A percentile compares a stretch with the other conserved stretches of the same genome.
These are phyloP conservation scores for Boletus subparvulus DNA, from an alignment of 768 basidiomycete species.

Conservation along the genomic window DNA sequence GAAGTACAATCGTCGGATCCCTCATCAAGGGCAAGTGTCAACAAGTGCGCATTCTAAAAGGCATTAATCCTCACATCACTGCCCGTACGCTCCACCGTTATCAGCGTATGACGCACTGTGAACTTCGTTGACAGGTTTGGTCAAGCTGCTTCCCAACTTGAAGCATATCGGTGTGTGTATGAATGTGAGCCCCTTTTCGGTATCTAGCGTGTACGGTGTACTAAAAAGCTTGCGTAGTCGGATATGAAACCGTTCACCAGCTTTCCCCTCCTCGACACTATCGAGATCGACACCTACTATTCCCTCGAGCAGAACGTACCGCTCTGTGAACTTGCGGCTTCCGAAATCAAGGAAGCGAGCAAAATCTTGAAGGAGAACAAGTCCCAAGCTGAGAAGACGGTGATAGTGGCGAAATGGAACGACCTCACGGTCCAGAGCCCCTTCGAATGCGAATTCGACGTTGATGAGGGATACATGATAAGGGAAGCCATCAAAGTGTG, in stretches of 20 bases:
- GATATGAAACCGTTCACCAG: not conserved
- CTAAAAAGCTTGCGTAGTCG: not conserved
- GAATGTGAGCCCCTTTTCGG: not conserved
- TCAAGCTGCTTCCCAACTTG: slow-evolving; percentile 6
- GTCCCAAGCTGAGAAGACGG: slow-evolving; percentile 3
- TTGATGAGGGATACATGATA: not conserved
- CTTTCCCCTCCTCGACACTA: not conserved
- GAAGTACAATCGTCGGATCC: slow-evolving; percentile 1
- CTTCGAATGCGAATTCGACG: not conserved
- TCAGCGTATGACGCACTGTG: not conserved
- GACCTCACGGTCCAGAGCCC: not conserved
- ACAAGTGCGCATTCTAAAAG: slow-evolving; percentile 4
- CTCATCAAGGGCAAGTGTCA: slow-evolving; percentile 5
- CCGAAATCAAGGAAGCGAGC: not conserved
- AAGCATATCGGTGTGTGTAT: not conserved
- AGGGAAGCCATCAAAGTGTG: slow-evolving; percentile 6
- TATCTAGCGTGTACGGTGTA: not conserved
- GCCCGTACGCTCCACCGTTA: slow-evolving; percentile 3
- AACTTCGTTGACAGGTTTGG: slow-evolving; percentile 1
- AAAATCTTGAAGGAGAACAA: slow-evolving; percentile 6
- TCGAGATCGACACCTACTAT: not conserved
- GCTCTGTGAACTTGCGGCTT: not conserved
- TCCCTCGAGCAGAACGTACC: not conserved
- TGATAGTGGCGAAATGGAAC: not conserved
- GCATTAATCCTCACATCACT: not conserved